phyloP scores from a whole-genome alignment of 2,329 filamentous ascomycete genomes.

The Alternaria sp. region DNA sequence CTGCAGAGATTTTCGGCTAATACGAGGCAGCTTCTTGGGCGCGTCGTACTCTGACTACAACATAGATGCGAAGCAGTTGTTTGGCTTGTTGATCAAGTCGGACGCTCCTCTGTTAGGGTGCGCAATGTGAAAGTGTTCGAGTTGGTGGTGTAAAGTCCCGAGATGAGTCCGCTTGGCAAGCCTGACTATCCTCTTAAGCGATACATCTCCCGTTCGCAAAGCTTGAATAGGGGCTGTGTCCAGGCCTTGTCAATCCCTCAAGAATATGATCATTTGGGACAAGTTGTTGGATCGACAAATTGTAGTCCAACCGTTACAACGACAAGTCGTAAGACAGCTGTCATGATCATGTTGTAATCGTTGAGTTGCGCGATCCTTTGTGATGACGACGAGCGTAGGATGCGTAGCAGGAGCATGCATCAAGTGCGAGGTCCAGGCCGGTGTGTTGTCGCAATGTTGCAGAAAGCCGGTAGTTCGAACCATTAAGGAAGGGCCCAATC shows the following conservation, averaged over 20 bases:
- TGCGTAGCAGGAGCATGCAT: constrained; percentile 25
- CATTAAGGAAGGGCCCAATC: constrained; percentile 25
- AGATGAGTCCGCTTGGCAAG: constrained; percentile 40
- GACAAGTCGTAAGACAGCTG: constrained; percentile 9
- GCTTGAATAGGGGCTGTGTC: constrained; percentile 37
- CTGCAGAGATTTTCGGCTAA: constrained; percentile 34
- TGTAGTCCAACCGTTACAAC: no score
- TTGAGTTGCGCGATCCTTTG: constrained; percentile 2
- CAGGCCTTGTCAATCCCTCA: constrained; percentile 17
- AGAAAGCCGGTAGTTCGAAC: constrained; percentile 22
- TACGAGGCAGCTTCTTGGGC: constrained; percentile 22
- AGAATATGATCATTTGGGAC: background rate
- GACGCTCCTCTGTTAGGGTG: constrained; percentile 1
- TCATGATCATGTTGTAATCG: background rate
- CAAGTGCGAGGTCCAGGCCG: constrained; percentile 22
- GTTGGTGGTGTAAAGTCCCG: constrained; percentile 11
- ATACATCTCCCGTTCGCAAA: constrained; percentile 26
- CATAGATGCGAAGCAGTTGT: constrained; percentile 4
- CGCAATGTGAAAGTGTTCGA: background rate
- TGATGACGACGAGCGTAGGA: background rate
- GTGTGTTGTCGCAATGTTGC: constrained; percentile 26
- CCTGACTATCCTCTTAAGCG: constrained; percentile 31
- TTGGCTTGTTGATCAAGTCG: constrained; percentile 14
- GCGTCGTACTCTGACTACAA: constrained; percentile 14
- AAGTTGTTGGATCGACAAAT: background rate